Evolutionary conservation across 2,329 filamentous ascomycete species (phyloP).

Genomic region (Fusarium palustre): DNA sequence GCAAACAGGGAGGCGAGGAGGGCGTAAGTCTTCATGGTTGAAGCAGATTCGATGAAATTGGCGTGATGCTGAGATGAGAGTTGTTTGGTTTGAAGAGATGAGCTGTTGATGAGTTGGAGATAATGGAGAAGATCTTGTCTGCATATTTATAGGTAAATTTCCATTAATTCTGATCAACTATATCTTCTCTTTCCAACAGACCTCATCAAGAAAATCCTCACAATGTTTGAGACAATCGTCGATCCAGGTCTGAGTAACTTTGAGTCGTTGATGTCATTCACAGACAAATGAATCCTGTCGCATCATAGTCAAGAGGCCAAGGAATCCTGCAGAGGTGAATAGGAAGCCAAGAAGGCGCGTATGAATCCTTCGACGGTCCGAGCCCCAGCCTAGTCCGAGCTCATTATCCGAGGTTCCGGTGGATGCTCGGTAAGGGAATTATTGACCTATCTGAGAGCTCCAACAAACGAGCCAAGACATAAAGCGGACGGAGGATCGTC

Average conservation of each 20-base stretch:
- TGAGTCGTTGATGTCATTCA: too few species aligned
- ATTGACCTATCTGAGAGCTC: background rate
- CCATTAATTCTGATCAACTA: background rate
- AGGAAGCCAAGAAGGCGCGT: background rate
- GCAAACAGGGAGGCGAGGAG: background rate
- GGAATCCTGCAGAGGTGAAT: background rate
- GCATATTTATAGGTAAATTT: background rate
- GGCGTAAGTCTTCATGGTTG: background rate
- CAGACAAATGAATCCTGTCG: background rate
- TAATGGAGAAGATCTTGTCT: background rate
- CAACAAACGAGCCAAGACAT: background rate
- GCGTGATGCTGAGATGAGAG: background rate
- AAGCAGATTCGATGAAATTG: accelerated
- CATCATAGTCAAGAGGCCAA: background rate
- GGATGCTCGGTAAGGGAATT: accelerated
- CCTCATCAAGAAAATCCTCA: too few species aligned
- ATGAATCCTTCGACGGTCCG: background rate
- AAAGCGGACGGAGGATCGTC: background rate
- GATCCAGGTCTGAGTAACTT: too few species aligned
- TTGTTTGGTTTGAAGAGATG: background rate
- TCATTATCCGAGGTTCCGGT: background rate
- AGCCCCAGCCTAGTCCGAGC: background rate
- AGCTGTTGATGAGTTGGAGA: background rate
- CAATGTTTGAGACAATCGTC: too few species aligned
- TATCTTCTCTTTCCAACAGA: background rate